Evolutionary conservation across 805 yeast species (phyloP), one percentile per base, ranked within the genome.

Genomic region (Cyberlindnera maritima): DNA sequence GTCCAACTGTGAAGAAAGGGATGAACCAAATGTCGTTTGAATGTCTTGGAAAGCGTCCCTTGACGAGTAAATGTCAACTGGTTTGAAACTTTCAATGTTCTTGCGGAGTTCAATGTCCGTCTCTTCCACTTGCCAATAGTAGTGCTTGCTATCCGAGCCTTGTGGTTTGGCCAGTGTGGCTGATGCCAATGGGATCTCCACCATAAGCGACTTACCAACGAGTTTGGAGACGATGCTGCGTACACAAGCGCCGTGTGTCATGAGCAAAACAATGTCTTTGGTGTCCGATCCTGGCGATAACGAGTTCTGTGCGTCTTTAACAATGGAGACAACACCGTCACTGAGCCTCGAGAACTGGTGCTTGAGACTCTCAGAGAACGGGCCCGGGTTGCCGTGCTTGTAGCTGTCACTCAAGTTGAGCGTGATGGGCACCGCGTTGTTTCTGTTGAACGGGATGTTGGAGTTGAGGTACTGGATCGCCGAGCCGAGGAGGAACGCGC

Each of bases 221-320:
- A 73, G 42, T 29, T 72, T 56, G 36, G 73, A 73, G 14, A 72
- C 51, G 6, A 72, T 49, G 19, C 70, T 60, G 17, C 74, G 63
- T 12, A 71, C 70, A 39, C 71, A 67, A 1, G 77, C 75, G 8
- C 77, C 77, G 48, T 73, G 77, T 4, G 75, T 62, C 49, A 73
- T 60, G 14, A 73, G 50, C 3, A 72, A 50, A 1, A 66, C 56
- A 3, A 67, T 61, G 32, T 67, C 57, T 36, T 61, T 62, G 31
- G 68, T 63, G 7, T 64, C 60, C 32, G 55, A 51, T 6, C 55
- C 55, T 2, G 48, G 41, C 11, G 65, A 56, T 4, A 41, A 34
- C 2, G 17, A 19, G 12, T 26, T 32, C 31, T 38, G 55, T 3
- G 53, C 49, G 41, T 57, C 61, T 43, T 66, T 68, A 14, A 70